Evolutionary conservation across 306 rosid species (phyloP), one percentile per base, ranked within the genome.

Genomic region (Benincasa hispida): DNA sequence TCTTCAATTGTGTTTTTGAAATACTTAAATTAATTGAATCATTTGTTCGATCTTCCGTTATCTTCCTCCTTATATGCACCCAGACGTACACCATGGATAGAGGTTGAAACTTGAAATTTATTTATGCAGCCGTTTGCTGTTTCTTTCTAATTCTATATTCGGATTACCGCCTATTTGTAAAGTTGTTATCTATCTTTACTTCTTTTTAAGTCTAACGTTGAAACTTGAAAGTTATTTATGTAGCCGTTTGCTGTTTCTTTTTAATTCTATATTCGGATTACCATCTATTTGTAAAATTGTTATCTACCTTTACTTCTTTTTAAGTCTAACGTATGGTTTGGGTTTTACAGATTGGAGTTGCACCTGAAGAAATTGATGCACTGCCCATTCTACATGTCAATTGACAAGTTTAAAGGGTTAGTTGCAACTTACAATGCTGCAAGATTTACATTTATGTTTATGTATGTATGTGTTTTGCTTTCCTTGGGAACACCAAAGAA

Each of bases 301-400:
- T 25, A 1, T 47, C 13, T 70, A 8, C 24, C 32, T 24, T 15
- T 22, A 24, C 57, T 13, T 72, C 24, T 15, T 28, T 72, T 56
- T 15, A 15, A 22, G 19, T 69, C 24, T 68, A 37, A n/a, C 6
- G 1, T 67, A 34, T 17, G 39, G 37, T 79, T 79, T 13, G 47
- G 77, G 37, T 37, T 70, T 78, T 78, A 51, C 82, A 79, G 85
- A 79, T 81, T 39, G 82, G 72, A 27, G 63, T 57, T 70, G 48
- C 63, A 8, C 67, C 75, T 5, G 35, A 67, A 34, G 77, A 27
- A 18, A 18, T 41, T 25, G 67, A 14, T 62, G 61, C 76, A 35
- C 51, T 81, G 9, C 75, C 79, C 39, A 37, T 73, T 57, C 67
- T 74, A 25, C 66, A 84, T 28, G 68, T 8, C 14, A 55, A 55